phyloP scores from a whole-genome alignment of 2,329 filamentous ascomycete species.

The Xylaria polymorpha region DNA sequence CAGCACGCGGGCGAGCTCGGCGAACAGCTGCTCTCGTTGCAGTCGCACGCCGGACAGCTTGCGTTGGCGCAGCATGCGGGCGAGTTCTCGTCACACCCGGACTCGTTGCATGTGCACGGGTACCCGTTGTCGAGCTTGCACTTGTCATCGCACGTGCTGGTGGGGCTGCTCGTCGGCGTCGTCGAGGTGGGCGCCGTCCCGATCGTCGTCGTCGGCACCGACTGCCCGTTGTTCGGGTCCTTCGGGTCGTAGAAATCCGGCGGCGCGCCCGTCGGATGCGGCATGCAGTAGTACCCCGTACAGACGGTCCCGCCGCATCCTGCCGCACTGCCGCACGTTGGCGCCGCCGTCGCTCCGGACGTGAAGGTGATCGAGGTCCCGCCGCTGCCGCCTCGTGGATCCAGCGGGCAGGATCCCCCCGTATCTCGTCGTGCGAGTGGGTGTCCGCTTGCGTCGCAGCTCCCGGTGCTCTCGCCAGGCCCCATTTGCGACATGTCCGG shows the following conservation, averaged over 20 bases:
- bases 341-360: constrained; percentile 19
- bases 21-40: no score
- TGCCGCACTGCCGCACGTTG: constrained; percentile 33
- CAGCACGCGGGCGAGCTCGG: no score
- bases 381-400: neutral
- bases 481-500: neutral
- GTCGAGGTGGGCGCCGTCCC: no score
- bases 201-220: no score
- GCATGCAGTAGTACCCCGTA: constrained; percentile 41
- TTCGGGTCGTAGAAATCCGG: constrained; percentile 40
- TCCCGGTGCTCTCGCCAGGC: neutral
- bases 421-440: no score
- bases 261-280: constrained; percentile 35
- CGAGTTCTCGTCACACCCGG: no score
- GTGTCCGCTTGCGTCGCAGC: neutral
- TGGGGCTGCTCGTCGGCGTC: no score
- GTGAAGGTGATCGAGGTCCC: constrained; percentile 26
- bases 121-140: no score
- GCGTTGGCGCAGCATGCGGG: no score
- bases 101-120: no score
- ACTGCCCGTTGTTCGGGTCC: constrained; percentile 31
- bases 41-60: no score
- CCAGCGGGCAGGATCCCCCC: neutral
- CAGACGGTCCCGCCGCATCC: constrained; percentile 42
- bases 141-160: no score